A percentile compares a stretch with the other conserved stretches of the same genome.
Conservation (phyloP, 176 grass and related monocot species). For the Urochloa ruziziensis region DNA sequence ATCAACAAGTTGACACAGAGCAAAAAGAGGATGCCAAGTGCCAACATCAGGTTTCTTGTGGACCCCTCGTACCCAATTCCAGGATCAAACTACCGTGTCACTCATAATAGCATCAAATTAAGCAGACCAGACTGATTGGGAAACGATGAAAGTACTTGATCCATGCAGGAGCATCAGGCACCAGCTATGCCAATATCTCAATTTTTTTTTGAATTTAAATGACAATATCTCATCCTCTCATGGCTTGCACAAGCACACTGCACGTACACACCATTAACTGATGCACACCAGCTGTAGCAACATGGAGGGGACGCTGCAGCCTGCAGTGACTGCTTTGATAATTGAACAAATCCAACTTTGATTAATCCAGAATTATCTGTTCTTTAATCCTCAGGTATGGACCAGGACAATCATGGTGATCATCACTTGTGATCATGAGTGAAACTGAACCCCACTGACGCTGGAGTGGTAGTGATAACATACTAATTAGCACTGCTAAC, state of each 20-base stretch:
- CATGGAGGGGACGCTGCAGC: background rate
- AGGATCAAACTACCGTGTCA: background rate
- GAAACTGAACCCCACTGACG: conserved; percentile 1
- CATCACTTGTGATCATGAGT: background rate
- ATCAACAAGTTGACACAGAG: background rate
- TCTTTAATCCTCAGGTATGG: background rate
- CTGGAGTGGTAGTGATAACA: background rate
- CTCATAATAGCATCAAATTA: background rate
- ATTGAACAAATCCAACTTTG: background rate
- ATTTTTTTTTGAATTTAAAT: too few relatives aligned
- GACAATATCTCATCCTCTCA: background rate
- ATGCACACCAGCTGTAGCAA: background rate
- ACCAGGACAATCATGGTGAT: background rate
- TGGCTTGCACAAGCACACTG: background rate
- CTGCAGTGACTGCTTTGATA: background rate
- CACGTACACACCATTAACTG: too few relatives aligned
- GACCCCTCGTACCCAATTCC: background rate
- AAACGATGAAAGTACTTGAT: background rate
- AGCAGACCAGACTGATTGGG: background rate
- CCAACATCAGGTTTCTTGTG: background rate
- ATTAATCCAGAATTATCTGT: background rate
- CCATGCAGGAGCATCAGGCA: background rate
- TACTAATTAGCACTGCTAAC: background rate
- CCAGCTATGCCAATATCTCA: too few relatives aligned
- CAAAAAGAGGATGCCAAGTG: background rate